Percentiles rank a stretch among this genome's conserved stretches.
Conservation (phyloP, 2,329 filamentous ascomycete species). For the Pezicula neosporulosa region DNA sequence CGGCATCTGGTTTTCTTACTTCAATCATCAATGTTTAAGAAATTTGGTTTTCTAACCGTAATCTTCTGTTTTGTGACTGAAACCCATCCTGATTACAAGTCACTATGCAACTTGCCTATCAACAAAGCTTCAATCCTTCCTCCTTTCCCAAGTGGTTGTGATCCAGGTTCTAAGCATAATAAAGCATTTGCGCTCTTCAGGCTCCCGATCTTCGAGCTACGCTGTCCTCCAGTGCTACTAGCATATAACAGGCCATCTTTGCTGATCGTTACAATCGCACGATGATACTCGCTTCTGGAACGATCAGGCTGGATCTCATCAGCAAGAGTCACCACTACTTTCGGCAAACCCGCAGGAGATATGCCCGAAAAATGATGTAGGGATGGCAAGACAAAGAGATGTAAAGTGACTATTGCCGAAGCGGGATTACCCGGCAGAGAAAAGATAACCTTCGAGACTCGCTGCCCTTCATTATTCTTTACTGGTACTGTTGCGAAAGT, state of each 20-base stretch:
- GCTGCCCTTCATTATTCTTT: slow-evolving; percentile 54
- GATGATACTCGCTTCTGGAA: slow-evolving; percentile 83
- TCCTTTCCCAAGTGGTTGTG: slow-evolving; percentile 65
- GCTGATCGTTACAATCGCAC: slow-evolving; percentile 67
- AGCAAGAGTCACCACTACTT: slow-evolving; percentile 65
- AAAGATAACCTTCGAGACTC: slow-evolving; percentile 72
- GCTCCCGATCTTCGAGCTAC: slow-evolving; percentile 87
- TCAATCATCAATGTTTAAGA: no score
- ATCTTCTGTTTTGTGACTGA: no score
- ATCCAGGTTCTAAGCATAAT: slow-evolving; percentile 66
- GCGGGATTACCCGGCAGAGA: slow-evolving; percentile 92
- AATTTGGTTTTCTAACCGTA: no score
- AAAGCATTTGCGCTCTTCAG: slow-evolving; percentile 85
- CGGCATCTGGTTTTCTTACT: no score
- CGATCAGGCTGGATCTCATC: slow-evolving; percentile 73
- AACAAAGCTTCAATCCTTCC: slow-evolving; percentile 72
- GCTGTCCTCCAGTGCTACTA: slow-evolving; percentile 81
- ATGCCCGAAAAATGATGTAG: slow-evolving; percentile 75
- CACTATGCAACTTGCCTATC: slow-evolving; percentile 51
- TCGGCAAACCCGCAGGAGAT: slow-evolving; percentile 64
- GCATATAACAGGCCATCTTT: slow-evolving; percentile 69
- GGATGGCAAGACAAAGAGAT: slow-evolving; percentile 88
- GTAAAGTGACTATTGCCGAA: slow-evolving; percentile 86
- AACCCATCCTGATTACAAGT: slow-evolving; percentile 1
- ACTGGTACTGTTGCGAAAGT: slow-evolving; percentile 88